Conservation (phyloP, 257 asterid species). For the Nicotiana noctiflora region DNA sequence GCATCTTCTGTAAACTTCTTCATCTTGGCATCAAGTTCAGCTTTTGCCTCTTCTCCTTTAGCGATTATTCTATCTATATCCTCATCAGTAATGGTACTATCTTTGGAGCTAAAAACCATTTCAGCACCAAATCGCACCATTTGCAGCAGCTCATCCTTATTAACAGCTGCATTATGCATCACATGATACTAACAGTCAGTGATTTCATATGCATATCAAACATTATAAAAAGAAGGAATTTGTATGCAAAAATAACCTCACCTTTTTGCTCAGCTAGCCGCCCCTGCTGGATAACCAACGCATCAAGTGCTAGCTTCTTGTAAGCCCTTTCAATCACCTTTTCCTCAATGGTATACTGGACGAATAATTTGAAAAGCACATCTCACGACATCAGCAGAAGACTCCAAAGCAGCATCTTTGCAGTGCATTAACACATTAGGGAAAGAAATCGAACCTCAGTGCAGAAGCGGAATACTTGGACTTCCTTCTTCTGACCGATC, state of each 20-base stretch:
- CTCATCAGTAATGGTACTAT: conserved; percentile 97
- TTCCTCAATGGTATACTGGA: conserved; percentile 97
- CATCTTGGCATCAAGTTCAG: conserved; percentile 99
- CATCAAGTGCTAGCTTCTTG: conserved; percentile 99
- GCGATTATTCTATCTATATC: conserved; percentile 98
- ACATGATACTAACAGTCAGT: not conserved
- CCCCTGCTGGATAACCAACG: conserved; percentile 98
- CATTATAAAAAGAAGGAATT: not conserved
- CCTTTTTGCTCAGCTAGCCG: conserved; percentile 85
- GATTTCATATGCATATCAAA: conserved; percentile 3
- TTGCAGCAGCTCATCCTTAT: conserved; percentile 94
- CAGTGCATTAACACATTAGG: too few species aligned
- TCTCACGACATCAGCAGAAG: too few species aligned
- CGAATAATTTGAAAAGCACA: too few species aligned
- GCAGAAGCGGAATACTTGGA: conserved; percentile 97
- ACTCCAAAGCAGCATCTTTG: too few species aligned
- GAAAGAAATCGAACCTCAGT: conserved; percentile 69
- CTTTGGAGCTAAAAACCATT: conserved; percentile 99
- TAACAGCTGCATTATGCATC: conserved; percentile 59
- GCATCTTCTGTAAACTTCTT: conserved; percentile 98
- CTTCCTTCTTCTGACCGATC: conserved; percentile 99
- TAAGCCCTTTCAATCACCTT: conserved; percentile 99
- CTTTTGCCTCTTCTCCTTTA: conserved; percentile 98
- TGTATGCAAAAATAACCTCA: conserved; percentile 4
- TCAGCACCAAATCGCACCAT: conserved; percentile 99